phyloP scores from a whole-genome alignment of 2,329 filamentous ascomycete species.

The Sporothrix globosa region DNA sequence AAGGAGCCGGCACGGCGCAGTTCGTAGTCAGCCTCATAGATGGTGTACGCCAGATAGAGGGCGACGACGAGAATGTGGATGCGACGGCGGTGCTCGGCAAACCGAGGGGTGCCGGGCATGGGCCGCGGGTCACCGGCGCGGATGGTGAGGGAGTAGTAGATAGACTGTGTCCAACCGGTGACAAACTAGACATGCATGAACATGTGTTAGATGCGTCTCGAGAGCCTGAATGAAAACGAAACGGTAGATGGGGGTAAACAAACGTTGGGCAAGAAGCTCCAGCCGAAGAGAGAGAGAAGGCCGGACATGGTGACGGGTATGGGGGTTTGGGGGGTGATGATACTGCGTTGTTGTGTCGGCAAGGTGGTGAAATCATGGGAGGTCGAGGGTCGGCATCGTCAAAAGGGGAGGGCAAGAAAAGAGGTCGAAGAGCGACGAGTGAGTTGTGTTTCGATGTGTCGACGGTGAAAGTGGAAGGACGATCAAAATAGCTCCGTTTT shows the following conservation, averaged over 20 bases:
- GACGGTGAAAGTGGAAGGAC: not conserved
- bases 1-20: slow-evolving; percentile 72
- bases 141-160: slow-evolving; percentile 87
- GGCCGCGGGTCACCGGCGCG: slow-evolving; percentile 85
- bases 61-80: slow-evolving; percentile 84
- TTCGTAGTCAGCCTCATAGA: slow-evolving; percentile 88
- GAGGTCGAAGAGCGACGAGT: not conserved
- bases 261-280: slow-evolving; percentile 61
- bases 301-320: slow-evolving; percentile 51
- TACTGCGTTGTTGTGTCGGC: not conserved
- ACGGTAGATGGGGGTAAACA: not conserved
- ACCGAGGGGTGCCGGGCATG: slow-evolving; percentile 68
- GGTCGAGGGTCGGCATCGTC: not conserved
- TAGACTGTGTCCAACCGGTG: slow-evolving; percentile 73
- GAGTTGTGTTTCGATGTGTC: not conserved
- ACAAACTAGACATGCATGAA: slow-evolving; percentile 61
- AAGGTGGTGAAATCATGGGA: not conserved
- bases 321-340: not conserved
- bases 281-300: slow-evolving; percentile 58
- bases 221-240: not conserved
- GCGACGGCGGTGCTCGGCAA: slow-evolving; percentile 72
- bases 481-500: slow-evolving; percentile 7
- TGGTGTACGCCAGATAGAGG: slow-evolving; percentile 84
- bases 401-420: not conserved
- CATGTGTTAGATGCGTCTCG: not conserved